Percentiles rank a stretch among this genome's conserved stretches.
Conservation (phyloP, 805 yeast genomes). For the Ogataea kodamae region DNA sequence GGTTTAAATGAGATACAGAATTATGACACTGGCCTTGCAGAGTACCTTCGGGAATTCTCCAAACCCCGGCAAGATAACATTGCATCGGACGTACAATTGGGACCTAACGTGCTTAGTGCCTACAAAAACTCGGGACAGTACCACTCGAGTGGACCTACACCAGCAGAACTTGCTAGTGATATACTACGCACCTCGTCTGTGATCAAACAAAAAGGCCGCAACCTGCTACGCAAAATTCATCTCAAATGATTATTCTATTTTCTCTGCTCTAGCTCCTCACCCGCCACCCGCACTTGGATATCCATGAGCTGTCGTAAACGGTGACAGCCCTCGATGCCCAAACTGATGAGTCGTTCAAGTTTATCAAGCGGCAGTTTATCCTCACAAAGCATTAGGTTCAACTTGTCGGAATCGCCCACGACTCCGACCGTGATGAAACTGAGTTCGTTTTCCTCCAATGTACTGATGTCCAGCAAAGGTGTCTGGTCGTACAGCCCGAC, state of each 20-base stretch:
- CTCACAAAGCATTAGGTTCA: conserved; percentile 74
- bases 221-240: conserved; percentile 25
- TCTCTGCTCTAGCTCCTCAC: conserved; percentile 41
- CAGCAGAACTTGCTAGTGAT: conserved; percentile 39
- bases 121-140: conserved; percentile 56
- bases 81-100: conserved; percentile 30
- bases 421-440: conserved; percentile 79
- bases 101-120: conserved; percentile 59
- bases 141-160: conserved; percentile 20
- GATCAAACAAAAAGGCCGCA: conserved; percentile 26
- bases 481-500: conserved; percentile 75
- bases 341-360: conserved; percentile 68
- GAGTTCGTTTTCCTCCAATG: conserved; percentile 80
- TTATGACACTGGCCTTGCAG: conserved; percentile 54
- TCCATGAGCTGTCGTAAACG: conserved; percentile 84
- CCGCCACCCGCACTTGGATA: conserved; percentile 72
- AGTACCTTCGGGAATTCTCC: conserved; percentile 42
- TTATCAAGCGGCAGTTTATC: conserved; percentile 81
- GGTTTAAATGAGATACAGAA: conserved; percentile 41
- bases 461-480: conserved; percentile 78
- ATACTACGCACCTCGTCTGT: conserved; percentile 35
- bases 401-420: conserved; percentile 76
- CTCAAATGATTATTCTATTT: conserved; percentile 18
- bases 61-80: conserved; percentile 17
- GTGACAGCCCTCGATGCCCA: conserved; percentile 86